Evolutionary conservation across 2,329 filamentous ascomycete genomes (phyloP).

Genomic region (Juglanconis juglandina): DNA sequence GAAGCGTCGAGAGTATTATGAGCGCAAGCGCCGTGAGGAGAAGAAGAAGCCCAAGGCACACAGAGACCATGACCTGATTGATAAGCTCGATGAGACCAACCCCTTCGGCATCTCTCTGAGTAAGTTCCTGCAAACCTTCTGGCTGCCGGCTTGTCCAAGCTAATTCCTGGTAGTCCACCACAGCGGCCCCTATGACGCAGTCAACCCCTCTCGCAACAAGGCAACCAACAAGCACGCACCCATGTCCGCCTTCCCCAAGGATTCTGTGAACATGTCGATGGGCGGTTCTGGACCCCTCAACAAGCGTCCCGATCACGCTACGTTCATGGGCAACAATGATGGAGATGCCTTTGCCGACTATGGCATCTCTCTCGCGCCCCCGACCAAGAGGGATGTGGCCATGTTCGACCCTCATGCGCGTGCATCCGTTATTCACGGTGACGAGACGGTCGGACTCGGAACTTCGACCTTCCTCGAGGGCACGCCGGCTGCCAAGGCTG

Average conservation of each 20-base stretch:
- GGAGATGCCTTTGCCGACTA: constrained; percentile 88
- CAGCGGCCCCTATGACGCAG: constrained; percentile 94
- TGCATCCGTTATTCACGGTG: constrained; percentile 74
- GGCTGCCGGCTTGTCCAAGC: background rate
- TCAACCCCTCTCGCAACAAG: constrained; percentile 90
- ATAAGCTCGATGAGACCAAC: constrained; percentile 92
- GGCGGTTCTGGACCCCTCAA: constrained; percentile 86
- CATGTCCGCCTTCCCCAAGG: constrained; percentile 94
- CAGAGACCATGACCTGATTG: constrained; percentile 77
- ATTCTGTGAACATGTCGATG: constrained; percentile 86
- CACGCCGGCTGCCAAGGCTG: constrained; percentile 77
- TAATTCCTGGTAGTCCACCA: constrained; percentile 69
- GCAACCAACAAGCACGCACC: constrained; percentile 79
- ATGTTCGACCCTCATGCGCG: constrained; percentile 68
- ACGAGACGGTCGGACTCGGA: constrained; percentile 78
- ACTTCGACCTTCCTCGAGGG: constrained; percentile 96
- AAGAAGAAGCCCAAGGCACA: constrained; percentile 42
- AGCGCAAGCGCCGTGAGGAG: constrained; percentile 50
- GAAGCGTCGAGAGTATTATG: constrained; percentile 48
- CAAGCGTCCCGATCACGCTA: constrained; percentile 73
- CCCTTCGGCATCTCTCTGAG: constrained; percentile 82
- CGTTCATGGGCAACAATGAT: constrained; percentile 76
- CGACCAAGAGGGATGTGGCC: constrained; percentile 38
- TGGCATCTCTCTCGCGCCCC: constrained; percentile 20
- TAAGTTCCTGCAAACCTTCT: constrained; percentile 45